phyloP scores from a whole-genome alignment of 2,329 filamentous ascomycete species.

The Trichoderma lentiforme region DNA sequence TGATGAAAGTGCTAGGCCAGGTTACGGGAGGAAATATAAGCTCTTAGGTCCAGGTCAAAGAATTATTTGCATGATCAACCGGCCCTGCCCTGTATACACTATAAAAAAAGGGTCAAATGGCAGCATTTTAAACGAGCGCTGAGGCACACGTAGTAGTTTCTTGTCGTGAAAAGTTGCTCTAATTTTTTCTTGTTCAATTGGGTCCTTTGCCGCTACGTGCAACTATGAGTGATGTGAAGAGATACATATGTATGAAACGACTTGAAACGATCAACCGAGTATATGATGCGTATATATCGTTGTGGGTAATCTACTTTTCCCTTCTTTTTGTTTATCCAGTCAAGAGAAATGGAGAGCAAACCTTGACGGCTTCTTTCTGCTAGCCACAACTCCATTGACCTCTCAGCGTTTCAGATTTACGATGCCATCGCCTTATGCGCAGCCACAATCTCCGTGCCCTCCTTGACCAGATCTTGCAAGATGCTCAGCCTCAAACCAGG shows the following conservation, averaged over 20 bases:
- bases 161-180: conserved; percentile 18
- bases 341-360: neutral
- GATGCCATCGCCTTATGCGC: conserved; percentile 23
- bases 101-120: conserved; percentile 31
- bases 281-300: neutral
- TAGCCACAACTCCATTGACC: neutral
- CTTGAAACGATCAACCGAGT: neutral
- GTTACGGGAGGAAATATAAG: conserved; percentile 35
- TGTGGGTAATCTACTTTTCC: too few relatives aligned
- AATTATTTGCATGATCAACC: conserved; percentile 42
- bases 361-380: neutral
- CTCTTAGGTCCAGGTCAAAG: conserved; percentile 41
- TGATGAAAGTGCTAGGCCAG: conserved; percentile 35
- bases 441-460: conserved; percentile 47
- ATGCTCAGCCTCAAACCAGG: conserved; percentile 36
- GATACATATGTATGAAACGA: neutral
- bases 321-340: neutral
- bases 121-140: conserved; percentile 23
- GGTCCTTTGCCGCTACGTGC: neutral
- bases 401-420: neutral
- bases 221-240: neutral
- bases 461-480: conserved; percentile 49
- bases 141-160: conserved; percentile 8
- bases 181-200: conserved; percentile 1
- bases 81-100: conserved; percentile 35